These are phyloP conservation scores for Boletus semigastroideus DNA, from an alignment of 1,284 basidiomycete species.

Conservation along the genomic window DNA sequence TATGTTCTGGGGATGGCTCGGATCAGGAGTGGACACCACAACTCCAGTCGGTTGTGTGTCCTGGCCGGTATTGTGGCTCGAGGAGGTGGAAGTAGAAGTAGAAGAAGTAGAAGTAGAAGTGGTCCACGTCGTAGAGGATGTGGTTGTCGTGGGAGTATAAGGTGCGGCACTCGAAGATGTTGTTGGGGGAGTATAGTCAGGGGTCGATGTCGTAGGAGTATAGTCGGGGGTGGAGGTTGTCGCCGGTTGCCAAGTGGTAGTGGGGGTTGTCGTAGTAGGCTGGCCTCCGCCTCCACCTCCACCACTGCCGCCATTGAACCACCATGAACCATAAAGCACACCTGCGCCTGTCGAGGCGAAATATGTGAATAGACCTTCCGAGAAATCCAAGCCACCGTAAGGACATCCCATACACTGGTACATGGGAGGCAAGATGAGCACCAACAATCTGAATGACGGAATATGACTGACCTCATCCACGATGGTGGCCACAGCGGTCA, in stretches of 20 bases:
- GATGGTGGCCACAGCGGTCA: conserved; percentile 59
- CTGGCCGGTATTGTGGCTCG: conserved; percentile 7
- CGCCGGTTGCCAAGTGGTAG: conserved; percentile 26
- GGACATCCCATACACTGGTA: conserved; percentile 70
- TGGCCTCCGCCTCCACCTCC: conserved; percentile 20
- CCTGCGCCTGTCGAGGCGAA: conserved; percentile 53
- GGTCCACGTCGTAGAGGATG: conserved; percentile 14
- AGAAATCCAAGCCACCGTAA: conserved; percentile 76
- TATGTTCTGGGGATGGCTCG: conserved; percentile 35
- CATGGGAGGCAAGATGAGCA: neutral
- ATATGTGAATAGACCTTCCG: conserved; percentile 66
- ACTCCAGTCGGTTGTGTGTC: conserved; percentile 32
- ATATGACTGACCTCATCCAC: conserved; percentile 58
- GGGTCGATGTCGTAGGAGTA: conserved; percentile 23
- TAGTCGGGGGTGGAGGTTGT: conserved; percentile 19
- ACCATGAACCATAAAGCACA: conserved; percentile 61
- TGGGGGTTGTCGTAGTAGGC: conserved; percentile 28
- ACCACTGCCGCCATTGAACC: conserved; percentile 40
- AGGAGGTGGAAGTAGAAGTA: conserved; percentile 15
- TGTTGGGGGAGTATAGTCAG: conserved; percentile 21
- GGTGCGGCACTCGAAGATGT: conserved; percentile 13
- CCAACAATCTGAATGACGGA: conserved; percentile 3
- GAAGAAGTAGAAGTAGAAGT: conserved; percentile 20
- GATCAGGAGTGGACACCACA: conserved; percentile 12
- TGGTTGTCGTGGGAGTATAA: conserved; percentile 17